Conservation (phyloP, 345 rosid genomes). For the Alliaria petiolata region DNA sequence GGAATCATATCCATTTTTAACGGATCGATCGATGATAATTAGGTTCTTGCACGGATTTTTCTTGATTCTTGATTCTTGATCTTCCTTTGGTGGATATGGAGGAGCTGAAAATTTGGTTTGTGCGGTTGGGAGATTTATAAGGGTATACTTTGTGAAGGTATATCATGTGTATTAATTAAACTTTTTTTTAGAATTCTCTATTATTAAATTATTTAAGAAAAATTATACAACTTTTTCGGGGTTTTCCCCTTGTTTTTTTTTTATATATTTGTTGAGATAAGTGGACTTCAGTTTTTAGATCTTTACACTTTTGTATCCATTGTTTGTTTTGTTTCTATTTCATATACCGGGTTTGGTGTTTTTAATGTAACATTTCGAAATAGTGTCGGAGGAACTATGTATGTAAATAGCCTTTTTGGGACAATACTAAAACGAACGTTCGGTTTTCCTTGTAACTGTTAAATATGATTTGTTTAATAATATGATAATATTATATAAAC, state of each 20-base stretch:
- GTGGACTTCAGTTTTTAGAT: constrained; percentile 18
- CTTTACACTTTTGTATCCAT: constrained; percentile 7
- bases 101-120: constrained; percentile 9
- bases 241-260: not conserved
- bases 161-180: constrained; percentile 14
- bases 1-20: constrained; percentile 30
- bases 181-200: not conserved
- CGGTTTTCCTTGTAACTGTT: not conserved
- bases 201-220: not conserved
- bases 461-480: not conserved
- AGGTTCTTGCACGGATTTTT: not conserved
- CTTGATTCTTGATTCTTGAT: constrained; percentile 26
- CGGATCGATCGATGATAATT: not conserved
- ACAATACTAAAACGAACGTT: constrained; percentile 11
- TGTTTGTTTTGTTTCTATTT: constrained; percentile 12
- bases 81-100: constrained; percentile 25
- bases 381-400: constrained; percentile 9
- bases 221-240: not conserved
- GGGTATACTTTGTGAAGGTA: constrained; percentile 20
- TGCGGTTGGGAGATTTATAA: constrained; percentile 30
- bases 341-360: constrained; percentile 16
- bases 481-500: not conserved
- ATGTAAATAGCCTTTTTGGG: constrained; percentile 3
- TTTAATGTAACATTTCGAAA: not conserved
- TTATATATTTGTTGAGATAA: constrained; percentile 1